Base-by-base conservation (phyloP, 139 green algal genomes). In the Micractinium sp. region DNA sequence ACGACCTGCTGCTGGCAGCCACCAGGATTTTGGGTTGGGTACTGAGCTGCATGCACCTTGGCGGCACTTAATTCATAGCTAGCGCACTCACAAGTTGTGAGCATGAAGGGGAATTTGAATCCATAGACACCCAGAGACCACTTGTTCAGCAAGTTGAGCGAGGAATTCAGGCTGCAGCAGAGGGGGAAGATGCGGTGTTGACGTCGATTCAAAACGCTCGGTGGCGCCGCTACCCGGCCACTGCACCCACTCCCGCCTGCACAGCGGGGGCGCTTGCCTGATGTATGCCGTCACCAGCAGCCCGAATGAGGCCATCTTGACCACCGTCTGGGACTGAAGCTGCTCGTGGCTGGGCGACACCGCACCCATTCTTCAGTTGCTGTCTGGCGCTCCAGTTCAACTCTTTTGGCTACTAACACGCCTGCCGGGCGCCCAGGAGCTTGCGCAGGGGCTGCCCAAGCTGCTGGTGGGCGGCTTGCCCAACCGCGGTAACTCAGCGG, bases 21-120 rank as follows among this genome's bases (percentile, higher is more conserved):
- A 25, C 5, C 5, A 85, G 19, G 18, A 12, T 29, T 56, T 14
- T 0, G 23, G 2, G n/a, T 47, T 29, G 29, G n/a, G 12, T 25
- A 53, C 18, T n/a, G 22, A 14, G 2, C 12, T 22, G 56, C 15
- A 53, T 35, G 33, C 74, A 47, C 1, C 33, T 74, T 2, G n/a
- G n/a, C n/a, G n/a, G n/a, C n/a, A n/a, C n/a, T n/a, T n/a, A n/a
- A n/a, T n/a, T n/a, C n/a, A n/a, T 27, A 36, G 27, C 36, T 25
- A 35, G 60, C 18, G 1, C 47, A 60, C 53, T 27, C 16, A 80
- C 73, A 89, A 15, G 73, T 86, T 3, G 94, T 96, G 25, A 96
- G 89, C 19, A 94, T 66, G 33, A 96, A 81, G 0, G 94, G 94
- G 67, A 93, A 96, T 12, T 47, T 85, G 75, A 96, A 80, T 15